Evolutionary conservation across 2,329 filamentous ascomycete genomes (phyloP), one percentile per base, ranked within the genome.

Genomic region (Sarocladium strictum): DNA sequence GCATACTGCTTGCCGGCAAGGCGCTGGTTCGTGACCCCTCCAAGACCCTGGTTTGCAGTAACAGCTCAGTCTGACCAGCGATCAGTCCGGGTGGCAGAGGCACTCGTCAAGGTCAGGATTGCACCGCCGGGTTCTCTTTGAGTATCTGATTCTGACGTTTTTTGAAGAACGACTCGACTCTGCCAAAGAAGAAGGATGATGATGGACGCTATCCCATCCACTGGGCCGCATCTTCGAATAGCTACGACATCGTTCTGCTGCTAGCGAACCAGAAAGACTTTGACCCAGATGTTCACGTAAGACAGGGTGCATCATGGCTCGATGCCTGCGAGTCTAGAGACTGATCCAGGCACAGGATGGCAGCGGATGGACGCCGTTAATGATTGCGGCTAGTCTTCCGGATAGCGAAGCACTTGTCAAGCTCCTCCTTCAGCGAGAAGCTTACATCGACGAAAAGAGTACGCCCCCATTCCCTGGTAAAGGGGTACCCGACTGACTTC

Each of bases 131-230:
- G 19, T 24, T 38, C 3, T 7, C 12, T 17, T 5, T 14, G 15
- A 6, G 4, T 50, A 21, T 23, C 26, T 23, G 14, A 49, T 27
- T 23, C 14, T 27, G 27, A 33, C 41, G 53, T 23, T 53, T 17
- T 37, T 27, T 3, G 32, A 54, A 93, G 87, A 84, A 85, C 61
- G 91, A 96, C 65, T 85, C 89, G 2, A 92, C 89, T 64, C 81
- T 95, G 37, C 85, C 89, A 24, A 77, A 74, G 47, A 71, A 71
- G 56, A 83, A 85, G 63, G 94, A 99, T 64, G 86, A 89, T 50
- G 94, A 99, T 68, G 90, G 90, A 15, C 89, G 94, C 43, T 81
- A 96, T 35, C 86, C 94, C 2, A 84, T 97, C 55, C 94, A 99
- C 76, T 99, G 94, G 94, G 93, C 94, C 0, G 83, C 85, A 2